Evolutionary conservation across 2,329 filamentous ascomycete genomes (phyloP).

Genomic region (Hymenoscyphus linearis): DNA sequence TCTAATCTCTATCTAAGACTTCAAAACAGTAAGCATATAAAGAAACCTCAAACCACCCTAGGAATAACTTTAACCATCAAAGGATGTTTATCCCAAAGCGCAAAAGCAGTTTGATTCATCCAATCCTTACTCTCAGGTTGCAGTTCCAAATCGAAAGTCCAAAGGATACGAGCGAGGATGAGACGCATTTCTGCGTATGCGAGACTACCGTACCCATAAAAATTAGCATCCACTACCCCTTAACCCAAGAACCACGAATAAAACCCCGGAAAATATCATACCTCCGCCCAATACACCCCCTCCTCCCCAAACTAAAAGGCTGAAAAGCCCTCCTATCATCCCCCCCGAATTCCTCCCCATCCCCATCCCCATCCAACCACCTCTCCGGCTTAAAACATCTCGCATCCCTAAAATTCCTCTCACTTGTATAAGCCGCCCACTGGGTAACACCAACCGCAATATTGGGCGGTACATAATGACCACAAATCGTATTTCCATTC

Average conservation of each 20-base stretch:
- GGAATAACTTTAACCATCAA: not conserved
- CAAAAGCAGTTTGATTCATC: not conserved
- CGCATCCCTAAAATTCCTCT: conserved; percentile 7
- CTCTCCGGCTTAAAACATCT: conserved; percentile 17
- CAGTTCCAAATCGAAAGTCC: conserved; percentile 12
- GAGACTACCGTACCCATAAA: conserved; percentile 7
- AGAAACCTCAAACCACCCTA: not conserved
- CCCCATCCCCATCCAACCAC: conserved; percentile 27
- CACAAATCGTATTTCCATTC: conserved; percentile 1
- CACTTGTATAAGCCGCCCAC: not conserved
- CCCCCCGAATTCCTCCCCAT: not conserved
- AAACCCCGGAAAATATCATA: not conserved
- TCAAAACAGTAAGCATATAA: not conserved
- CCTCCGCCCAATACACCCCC: conserved; percentile 10
- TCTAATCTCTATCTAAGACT: not conserved
- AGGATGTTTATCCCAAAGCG: not conserved
- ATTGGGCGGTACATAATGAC: not conserved
- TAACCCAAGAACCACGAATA: not conserved
- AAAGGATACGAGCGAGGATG: conserved; percentile 9
- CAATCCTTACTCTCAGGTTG: not conserved
- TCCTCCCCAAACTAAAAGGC: conserved; percentile 9
- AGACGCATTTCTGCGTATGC: conserved; percentile 16
- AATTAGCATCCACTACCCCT: not conserved
- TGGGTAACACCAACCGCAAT: not conserved
- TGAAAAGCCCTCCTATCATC: conserved; percentile 4